Base-by-base conservation (phyloP, 1,139 yeast genomes). In the Pichia sp. region DNA sequence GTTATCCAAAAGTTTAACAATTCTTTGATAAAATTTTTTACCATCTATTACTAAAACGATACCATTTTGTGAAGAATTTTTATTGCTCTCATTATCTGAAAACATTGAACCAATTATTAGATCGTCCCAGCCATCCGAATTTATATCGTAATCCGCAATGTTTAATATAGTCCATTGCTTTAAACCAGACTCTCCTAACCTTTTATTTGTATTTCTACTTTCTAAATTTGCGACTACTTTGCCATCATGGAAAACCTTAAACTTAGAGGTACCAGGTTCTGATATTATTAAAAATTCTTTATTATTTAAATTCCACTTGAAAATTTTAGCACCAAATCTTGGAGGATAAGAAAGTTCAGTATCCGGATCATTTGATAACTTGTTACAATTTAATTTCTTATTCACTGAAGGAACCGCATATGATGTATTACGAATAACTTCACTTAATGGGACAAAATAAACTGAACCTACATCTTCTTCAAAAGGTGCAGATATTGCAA, bases 401-500 rank as follows among this genome's bases (percentile, higher is more conserved):
- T 18, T 18, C 18, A 18, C 18, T 18, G 18, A 18, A 18, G 18
- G 18, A 18, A 18, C 18, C 18, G 18, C 18, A 18, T 18, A 18
- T 18, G 18, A 18, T 18, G 18, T 18, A 32, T 26, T 29, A 8
- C 27, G 33, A 9, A 41, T 26, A 2, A 58, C 35, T 35, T 58
- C 56, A 2, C 25, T 43, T 6, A 61, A 25, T 1, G 76, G 72
- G 2, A 75, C 54, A 7, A 75, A 56, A 50, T 74, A 74, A 0
- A 73, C 67, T 0, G 76, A 63, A 0, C 79, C 79, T 11, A 48
- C 47, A 0, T 44, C 39, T 5, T 66, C 69, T 49, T 77, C 81
- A 50, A 61, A 67, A 3, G 76, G 77, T 0, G 83, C 72, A 1
- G 78, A 71, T 5, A 78, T 66, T 0, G 80, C 82, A 7, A 77